Evolutionary conservation across 306 rosid genomes (phyloP), one percentile per base, ranked within the genome.

Genomic region (Quillaja saponaria): DNA sequence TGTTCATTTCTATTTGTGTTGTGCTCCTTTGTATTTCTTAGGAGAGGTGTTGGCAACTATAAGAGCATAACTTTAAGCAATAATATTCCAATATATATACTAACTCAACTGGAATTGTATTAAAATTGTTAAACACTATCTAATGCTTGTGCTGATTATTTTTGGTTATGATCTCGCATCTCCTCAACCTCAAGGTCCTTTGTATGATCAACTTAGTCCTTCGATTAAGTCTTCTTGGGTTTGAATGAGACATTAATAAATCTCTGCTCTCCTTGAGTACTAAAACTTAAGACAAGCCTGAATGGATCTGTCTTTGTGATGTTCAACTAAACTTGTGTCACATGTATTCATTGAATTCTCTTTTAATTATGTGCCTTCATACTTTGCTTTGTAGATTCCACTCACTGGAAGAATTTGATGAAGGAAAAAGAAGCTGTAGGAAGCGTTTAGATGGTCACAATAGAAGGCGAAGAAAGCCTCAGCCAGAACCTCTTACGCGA

Each of bases 361-460:
- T 42, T n/a, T 31, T 39, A 17, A 38, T 15, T 3, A n/a, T n/a
- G 11, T 18, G 39, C 15, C 39, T 10, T 37, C 14, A 44, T 8
- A 45, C 21, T 52, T 28, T 40, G 51, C 1, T 63, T 13, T 55
- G 73, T 47, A 92, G 98, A 85, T 92, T 92, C 81, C 98, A 92
- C 81, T 72, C 96, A 14, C 73, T 86, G 53, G 98, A 86, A 71
- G 96, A 92, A 80, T 92, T 92, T 73, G 98, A 92, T 50, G 95
- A 86, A 68, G 98, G 94, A 40, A 92, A 92, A 72, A 84, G 94
- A 78, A 92, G 98, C 80, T 92, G 98, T 73, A 80, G 98, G 51
- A 92, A 92, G 61, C 90, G 98, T 4, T 80, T 92, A 14, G 98
- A 92, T 55, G 98, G 98, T 12, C 96, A 92, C 82, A 92, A 92